phyloP scores from a whole-genome alignment of 1,284 basidiomycete species.

The Golubevia sp. region DNA sequence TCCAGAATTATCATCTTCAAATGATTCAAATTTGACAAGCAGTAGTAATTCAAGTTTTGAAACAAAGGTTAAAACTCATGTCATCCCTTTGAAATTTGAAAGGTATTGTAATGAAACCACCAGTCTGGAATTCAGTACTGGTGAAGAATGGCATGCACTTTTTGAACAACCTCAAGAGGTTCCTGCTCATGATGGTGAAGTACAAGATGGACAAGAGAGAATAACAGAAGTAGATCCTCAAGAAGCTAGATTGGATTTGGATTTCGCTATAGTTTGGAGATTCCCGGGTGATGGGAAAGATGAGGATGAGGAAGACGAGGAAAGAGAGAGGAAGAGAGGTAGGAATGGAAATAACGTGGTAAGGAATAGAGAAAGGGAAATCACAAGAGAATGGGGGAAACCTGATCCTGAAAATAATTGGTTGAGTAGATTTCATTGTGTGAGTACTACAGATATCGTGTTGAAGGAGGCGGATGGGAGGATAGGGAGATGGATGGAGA shows the following conservation, averaged over 20 bases:
- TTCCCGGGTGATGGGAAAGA: constrained; percentile 47
- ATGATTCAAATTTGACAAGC: too few species aligned
- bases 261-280: constrained; percentile 45
- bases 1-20: too few species aligned
- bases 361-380: background rate
- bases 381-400: constrained; percentile 25
- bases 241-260: constrained; percentile 30
- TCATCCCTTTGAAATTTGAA: constrained; percentile 39
- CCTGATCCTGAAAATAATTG: constrained; percentile 48
- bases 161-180: constrained; percentile 21
- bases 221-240: too few species aligned
- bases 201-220: constrained; percentile 3
- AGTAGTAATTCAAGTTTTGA: too few species aligned
- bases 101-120: constrained; percentile 25
- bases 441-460: too few species aligned
- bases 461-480: too few species aligned
- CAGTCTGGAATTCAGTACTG: constrained; percentile 37
- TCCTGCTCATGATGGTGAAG: constrained; percentile 14
- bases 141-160: constrained; percentile 41
- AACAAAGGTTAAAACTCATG: constrained; percentile 12
- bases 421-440: constrained; percentile 48
- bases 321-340: background rate
- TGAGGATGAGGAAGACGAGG: constrained; percentile 1
- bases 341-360: constrained; percentile 10
- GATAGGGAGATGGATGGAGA: too few species aligned